Percentiles rank a stretch among this genome's conserved stretches.
Evolutionary conservation across 2,329 filamentous ascomycete species (phyloP).

Genomic region (Ophiocordyceps camponoti-saundersi): DNA sequence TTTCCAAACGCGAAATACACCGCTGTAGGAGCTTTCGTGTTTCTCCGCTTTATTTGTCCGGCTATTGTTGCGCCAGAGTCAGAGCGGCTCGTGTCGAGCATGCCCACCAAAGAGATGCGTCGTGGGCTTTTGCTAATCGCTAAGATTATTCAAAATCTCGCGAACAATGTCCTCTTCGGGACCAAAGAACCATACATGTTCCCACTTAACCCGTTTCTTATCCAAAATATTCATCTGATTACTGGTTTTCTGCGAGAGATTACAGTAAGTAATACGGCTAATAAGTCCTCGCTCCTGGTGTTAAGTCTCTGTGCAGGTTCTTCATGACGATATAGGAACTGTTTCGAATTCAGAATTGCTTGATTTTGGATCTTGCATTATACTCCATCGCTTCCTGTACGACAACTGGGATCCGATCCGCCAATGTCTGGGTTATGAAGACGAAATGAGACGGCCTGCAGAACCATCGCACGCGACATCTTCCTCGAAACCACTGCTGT

Average conservation of each 20-base stretch:
- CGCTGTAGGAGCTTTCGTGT: conserved; percentile 54
- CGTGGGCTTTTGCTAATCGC: conserved; percentile 51
- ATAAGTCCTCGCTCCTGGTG: background rate
- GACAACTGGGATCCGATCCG: conserved; percentile 56
- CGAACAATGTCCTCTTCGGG: conserved; percentile 56
- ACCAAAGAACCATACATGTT: conserved; percentile 61
- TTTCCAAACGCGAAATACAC: conserved; percentile 58
- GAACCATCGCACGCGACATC: conserved; percentile 34
- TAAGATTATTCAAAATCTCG: conserved; percentile 54
- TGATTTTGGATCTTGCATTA: conserved; percentile 55
- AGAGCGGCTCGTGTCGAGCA: conserved; percentile 42
- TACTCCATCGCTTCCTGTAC: conserved; percentile 51
- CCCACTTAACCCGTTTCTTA: conserved; percentile 50
- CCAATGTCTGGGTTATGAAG: conserved; percentile 42
- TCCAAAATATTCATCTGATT: conserved; percentile 50
- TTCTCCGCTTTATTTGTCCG: conserved; percentile 55
- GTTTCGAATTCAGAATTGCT: conserved; percentile 32
- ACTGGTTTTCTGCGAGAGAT: conserved; percentile 52
- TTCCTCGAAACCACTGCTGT: conserved; percentile 40
- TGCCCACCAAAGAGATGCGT: conserved; percentile 52
- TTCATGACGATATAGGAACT: conserved; percentile 27
- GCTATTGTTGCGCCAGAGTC: conserved; percentile 54
- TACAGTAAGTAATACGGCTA: conserved; percentile 30
- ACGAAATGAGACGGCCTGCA: conserved; percentile 34
- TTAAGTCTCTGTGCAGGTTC: conserved; percentile 17